phyloP scores from a whole-genome alignment of 805 yeast genomes.

The Starmerella khaoyaiensis region DNA sequence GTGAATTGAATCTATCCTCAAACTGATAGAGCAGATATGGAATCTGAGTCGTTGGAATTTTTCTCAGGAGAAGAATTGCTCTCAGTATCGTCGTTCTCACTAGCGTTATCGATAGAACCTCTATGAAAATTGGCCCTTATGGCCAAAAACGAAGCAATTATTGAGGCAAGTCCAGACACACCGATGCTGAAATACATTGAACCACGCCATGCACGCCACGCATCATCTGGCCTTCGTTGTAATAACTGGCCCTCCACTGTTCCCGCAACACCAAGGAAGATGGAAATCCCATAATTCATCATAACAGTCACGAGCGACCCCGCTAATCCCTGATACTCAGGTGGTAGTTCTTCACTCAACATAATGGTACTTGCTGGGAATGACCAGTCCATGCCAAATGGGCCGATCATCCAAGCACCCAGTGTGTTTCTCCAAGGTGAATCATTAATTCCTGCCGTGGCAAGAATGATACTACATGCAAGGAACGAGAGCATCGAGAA shows the following conservation, averaged over 20 bases:
- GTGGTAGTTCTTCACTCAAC: conserved; percentile 46
- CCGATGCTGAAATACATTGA: conserved; percentile 54
- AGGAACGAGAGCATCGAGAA: conserved; percentile 42
- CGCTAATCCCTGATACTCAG: conserved; percentile 60
- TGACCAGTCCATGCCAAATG: conserved; percentile 67
- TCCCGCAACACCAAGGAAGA: conserved; percentile 56
- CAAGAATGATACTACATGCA: conserved; percentile 41
- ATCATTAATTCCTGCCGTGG: conserved; percentile 45
- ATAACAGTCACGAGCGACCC: conserved; percentile 59
- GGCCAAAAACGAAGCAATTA: conserved; percentile 8
- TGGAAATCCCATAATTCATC: conserved; percentile 56
- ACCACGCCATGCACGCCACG: conserved; percentile 39
- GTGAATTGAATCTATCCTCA: background rate
- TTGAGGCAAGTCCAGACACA: conserved; percentile 38
- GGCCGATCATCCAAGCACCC: conserved; percentile 41
- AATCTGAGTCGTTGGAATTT: background rate
- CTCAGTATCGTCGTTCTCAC: background rate
- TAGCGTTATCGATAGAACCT: too few species aligned
- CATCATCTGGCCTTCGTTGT: conserved; percentile 22
- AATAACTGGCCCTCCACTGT: conserved; percentile 41
- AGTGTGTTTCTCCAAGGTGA: conserved; percentile 46
- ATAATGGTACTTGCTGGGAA: conserved; percentile 62
- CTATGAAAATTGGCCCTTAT: too few species aligned
- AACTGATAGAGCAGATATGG: background rate
- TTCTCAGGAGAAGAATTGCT: background rate